These are phyloP conservation scores for Heritiera littoralis DNA, from an alignment of 345 rosid species.

Conservation along the genomic window DNA sequence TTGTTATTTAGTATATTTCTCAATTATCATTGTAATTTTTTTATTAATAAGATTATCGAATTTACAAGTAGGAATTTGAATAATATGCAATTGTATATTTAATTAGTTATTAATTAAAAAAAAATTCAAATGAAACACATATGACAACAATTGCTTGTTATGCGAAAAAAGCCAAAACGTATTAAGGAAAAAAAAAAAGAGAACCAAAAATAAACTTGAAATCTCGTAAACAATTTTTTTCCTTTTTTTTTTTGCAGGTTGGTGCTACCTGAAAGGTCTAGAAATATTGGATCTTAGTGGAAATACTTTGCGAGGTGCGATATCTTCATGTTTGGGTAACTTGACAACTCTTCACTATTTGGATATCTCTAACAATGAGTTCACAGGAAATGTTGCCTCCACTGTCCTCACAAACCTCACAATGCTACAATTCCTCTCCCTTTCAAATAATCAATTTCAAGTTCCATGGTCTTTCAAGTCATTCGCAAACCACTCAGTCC, in stretches of 20 bases:
- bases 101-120: too few relatives aligned
- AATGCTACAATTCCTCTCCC: not conserved
- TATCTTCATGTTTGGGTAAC: conserved; percentile 13
- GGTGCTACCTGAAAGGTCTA: not conserved
- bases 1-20: too few relatives aligned
- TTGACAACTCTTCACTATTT: not conserved
- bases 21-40: too few relatives aligned
- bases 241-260: not conserved
- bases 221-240: not conserved
- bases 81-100: too few relatives aligned
- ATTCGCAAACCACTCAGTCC: not conserved
- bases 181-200: too few relatives aligned
- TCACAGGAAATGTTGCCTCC: not conserved
- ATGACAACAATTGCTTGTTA: too few relatives aligned
- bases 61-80: too few relatives aligned
- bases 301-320: not conserved
- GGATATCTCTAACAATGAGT: not conserved
- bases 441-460: conserved; percentile 10
- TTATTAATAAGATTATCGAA: too few relatives aligned
- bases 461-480: not conserved
- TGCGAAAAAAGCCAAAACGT: too few relatives aligned
- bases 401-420: conserved; percentile 14
- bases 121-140: too few relatives aligned
- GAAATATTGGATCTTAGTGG: not conserved
- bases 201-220: not conserved